A percentile compares a stretch with the other conserved stretches of the same genome.
phyloP scores from a whole-genome alignment of 768 basidiomycete genomes.

The Tubosaeta brunneosetosa region DNA sequence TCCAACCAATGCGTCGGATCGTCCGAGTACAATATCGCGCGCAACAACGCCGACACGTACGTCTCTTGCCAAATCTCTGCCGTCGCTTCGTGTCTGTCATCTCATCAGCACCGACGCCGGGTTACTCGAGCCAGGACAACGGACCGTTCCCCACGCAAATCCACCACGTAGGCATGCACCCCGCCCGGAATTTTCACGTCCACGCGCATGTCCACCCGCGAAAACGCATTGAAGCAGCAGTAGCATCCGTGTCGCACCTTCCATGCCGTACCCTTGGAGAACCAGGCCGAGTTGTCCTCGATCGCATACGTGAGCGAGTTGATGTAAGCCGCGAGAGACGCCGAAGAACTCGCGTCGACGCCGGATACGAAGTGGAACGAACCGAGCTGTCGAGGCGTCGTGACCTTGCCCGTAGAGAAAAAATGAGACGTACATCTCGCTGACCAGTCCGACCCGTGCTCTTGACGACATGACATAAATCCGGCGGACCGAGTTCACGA shows the following conservation, averaged over 20 bases:
- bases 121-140: neutral
- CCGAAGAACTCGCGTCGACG: conserved; percentile 97
- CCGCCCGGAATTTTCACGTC: conserved; percentile 99
- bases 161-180: conserved; percentile 90
- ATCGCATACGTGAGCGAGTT: conserved; percentile 97
- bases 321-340: conserved; percentile 95
- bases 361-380: conserved; percentile 98
- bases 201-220: conserved; percentile 91
- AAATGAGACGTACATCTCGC: conserved; percentile 66
- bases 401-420: neutral
- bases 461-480: conserved; percentile 94
- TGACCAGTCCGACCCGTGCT: conserved; percentile 77
- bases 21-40: conserved; percentile 93
- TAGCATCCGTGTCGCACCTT: conserved; percentile 92
- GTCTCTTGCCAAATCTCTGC: conserved; percentile 96
- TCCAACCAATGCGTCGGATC: conserved; percentile 89
- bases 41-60: conserved; percentile 86
- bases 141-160: conserved; percentile 89
- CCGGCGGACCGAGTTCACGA: conserved; percentile 95
- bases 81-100: conserved; percentile 72
- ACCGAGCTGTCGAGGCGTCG: conserved; percentile 55
- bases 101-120: too few relatives aligned
- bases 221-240: conserved; percentile 98
- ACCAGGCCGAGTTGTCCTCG: conserved; percentile 91
- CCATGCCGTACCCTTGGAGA: conserved; percentile 78